Percentiles rank a stretch among this genome's conserved stretches.
These are phyloP conservation scores for Forsythia suspensa DNA, from an alignment of 257 asterid genomes.

Conservation along the genomic window DNA sequence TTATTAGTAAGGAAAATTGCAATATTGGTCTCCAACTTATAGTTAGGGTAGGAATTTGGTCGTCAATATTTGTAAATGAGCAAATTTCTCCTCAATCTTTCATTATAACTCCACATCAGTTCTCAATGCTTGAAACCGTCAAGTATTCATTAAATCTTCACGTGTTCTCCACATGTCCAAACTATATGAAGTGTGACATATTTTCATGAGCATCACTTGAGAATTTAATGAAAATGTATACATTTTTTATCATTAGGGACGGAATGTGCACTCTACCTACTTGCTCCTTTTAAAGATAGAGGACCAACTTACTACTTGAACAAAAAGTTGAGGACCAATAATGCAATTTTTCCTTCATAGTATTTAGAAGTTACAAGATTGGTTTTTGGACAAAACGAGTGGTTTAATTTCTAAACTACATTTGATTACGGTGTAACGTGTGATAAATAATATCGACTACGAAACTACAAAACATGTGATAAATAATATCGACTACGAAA, in stretches of 20 bases:
- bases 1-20: not conserved
- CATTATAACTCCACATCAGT: not conserved
- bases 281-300: not conserved
- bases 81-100: too few species aligned
- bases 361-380: not conserved
- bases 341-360: too few species aligned
- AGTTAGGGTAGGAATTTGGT: conserved; percentile 2
- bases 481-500: too few species aligned
- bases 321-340: conserved; percentile 28
- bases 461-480: not conserved
- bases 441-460: too few species aligned
- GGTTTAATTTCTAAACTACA: not conserved
- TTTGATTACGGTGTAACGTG: too few species aligned
- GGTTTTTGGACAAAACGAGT: not conserved
- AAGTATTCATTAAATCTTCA: too few species aligned
- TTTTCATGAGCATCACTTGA: too few species aligned
- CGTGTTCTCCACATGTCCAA: too few species aligned
- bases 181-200: not conserved
- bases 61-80: not conserved
- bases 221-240: too few species aligned
- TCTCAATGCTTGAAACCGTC: not conserved
- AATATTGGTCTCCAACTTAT: not conserved
- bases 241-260: too few species aligned
- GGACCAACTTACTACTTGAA: not conserved
- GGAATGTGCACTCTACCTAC: not conserved